A percentile compares a stretch with the other conserved stretches of the same genome.
Conservation (phyloP, 202 grass and related monocot genomes). For the Zizania palustris region DNA sequence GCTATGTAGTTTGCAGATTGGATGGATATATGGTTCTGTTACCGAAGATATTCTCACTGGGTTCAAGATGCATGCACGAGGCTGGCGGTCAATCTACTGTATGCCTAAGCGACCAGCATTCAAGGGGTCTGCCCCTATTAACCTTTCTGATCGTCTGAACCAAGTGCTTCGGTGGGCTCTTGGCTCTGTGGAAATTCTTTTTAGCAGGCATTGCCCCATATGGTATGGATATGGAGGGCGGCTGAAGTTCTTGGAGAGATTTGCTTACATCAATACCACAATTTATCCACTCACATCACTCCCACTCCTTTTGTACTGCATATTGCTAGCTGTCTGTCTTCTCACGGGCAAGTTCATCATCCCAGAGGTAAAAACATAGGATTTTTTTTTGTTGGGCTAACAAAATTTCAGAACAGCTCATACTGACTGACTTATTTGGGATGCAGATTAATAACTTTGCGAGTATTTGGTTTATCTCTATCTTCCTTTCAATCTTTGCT, state of each 20-base stretch:
- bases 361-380: slow-evolving; percentile 46
- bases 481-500: slow-evolving; percentile 86
- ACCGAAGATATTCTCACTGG: slow-evolving; percentile 99
- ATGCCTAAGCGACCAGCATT: slow-evolving; percentile 90
- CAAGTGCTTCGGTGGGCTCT: slow-evolving; percentile 88
- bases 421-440: slow-evolving; percentile 32
- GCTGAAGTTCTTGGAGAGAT: slow-evolving; percentile 80
- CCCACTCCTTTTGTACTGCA: slow-evolving; percentile 63
- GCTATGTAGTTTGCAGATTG: slow-evolving; percentile 54
- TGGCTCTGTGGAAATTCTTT: slow-evolving; percentile 84
- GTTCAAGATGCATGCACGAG: slow-evolving; percentile 97
- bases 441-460: slow-evolving; percentile 79
- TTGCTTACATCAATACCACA: slow-evolving; percentile 72
- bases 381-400: not conserved
- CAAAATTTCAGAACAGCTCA: not conserved
- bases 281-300: slow-evolving; percentile 78
- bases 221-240: slow-evolving; percentile 68
- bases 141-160: slow-evolving; percentile 98
- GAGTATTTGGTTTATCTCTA: slow-evolving; percentile 89
- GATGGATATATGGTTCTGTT: slow-evolving; percentile 97
- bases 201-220: slow-evolving; percentile 71
- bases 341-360: slow-evolving; percentile 86
- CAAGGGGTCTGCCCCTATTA: slow-evolving; percentile 96
- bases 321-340: slow-evolving; percentile 73
- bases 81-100: slow-evolving; percentile 98